Base-by-base conservation (phyloP, 176 grass and related monocot species). In the Eragrostis curvula region DNA sequence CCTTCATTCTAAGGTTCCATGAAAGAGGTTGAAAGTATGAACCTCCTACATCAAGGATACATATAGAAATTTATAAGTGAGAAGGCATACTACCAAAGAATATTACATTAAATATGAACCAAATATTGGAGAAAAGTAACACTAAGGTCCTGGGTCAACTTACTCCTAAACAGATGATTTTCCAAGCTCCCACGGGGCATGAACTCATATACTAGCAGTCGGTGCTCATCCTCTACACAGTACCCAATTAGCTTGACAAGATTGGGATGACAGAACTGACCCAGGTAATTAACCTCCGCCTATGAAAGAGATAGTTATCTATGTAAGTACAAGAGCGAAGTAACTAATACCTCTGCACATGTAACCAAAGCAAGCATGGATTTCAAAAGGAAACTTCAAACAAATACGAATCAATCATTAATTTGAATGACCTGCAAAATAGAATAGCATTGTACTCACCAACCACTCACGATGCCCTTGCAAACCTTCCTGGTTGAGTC, bases 111-210 rank as follows among this genome's bases (percentile, higher is more conserved):
- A 58, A 68, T 42, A 56, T 11, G 30, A 55, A 59, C 12, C 27
- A 36, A 82, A 61, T 43, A n/a, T 5, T 41, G 24, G 30, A 75
- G 66, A 46, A 3, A 46, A 66, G 66, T 49, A 77, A 53, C 28
- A 52, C 41, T 42, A 50, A 36, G 61, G n/a, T 73, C 30, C 58
- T 25, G 55, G 49, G 39, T 76, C 18, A 85, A 82, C 90, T 89
- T 91, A 97, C 95, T 94, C 86, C 90, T 92, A 78, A 97, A 97
- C 12, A 94, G 88, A 89, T 97, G 95, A 73, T 97, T 97, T 77
- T 97, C 95, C 81, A 97, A 94, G 88, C 88, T 97, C 48, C 95
- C 95, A 80, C 92, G 92, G 45, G 95, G 83, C 95, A 97, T 94
- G 88, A 90, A 94, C 77, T 97, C 95, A 0, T 97, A 97, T 23